Evolutionary conservation across 441 rosid species (phyloP).

Genomic region (Populus tomentosa): DNA sequence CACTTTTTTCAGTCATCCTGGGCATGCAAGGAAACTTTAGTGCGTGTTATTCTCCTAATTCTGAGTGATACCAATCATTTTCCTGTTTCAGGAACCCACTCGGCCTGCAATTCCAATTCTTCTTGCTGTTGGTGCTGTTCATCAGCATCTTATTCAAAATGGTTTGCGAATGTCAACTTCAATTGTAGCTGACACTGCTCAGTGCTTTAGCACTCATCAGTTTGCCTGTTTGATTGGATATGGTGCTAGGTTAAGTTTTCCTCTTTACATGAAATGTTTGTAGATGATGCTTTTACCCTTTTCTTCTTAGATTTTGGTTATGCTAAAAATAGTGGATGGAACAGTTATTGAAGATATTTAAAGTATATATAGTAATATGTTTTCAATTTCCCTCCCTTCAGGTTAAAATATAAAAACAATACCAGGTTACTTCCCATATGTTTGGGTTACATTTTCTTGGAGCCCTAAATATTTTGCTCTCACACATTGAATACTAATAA

Average conservation of each 20-base stretch:
- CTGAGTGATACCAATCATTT: slow-evolving; percentile 10
- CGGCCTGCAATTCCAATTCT: slow-evolving; percentile 90
- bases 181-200: slow-evolving; percentile 92
- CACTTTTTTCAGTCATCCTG: slow-evolving; percentile 6
- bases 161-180: slow-evolving; percentile 96
- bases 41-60: neutral
- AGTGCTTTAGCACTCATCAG: slow-evolving; percentile 99
- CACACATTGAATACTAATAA: neutral
- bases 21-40: slow-evolving; percentile 1
- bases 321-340: neutral
- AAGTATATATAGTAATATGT: neutral
- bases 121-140: slow-evolving; percentile 98
- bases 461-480: neutral
- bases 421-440: neutral
- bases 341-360: neutral
- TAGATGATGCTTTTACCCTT: neutral
- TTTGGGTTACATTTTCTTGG: neutral
- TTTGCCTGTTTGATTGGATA: slow-evolving; percentile 97
- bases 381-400: neutral
- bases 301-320: neutral
- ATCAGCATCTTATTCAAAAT: slow-evolving; percentile 98
- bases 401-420: neutral
- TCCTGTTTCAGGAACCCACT: slow-evolving; percentile 67
- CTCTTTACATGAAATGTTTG: neutral
- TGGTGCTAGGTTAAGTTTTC: slow-evolving; percentile 81